Conservation (phyloP, 2,329 filamentous ascomycete species). For the Cladophialophora chaetospira region DNA sequence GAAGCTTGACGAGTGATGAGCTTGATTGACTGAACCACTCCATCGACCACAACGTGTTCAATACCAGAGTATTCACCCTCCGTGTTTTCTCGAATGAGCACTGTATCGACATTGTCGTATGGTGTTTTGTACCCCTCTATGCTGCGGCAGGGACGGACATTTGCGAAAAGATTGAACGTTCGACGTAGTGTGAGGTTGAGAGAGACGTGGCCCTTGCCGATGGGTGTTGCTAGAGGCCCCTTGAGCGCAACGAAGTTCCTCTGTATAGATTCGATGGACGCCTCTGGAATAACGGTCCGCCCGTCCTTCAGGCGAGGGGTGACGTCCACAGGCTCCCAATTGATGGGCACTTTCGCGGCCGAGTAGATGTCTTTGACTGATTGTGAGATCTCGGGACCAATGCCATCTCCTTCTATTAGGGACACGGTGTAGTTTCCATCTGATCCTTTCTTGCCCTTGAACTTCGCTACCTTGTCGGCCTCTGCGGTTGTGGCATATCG, state of each 20-base stretch:
- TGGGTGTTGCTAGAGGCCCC: constrained; percentile 93
- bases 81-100: constrained; percentile 98
- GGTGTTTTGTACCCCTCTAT: constrained; percentile 98
- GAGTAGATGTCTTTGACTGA: constrained; percentile 99
- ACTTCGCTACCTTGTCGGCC: constrained; percentile 80
- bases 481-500: constrained; percentile 55
- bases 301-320: constrained; percentile 91
- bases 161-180: constrained; percentile 99
- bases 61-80: constrained; percentile 99
- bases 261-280: constrained; percentile 88
- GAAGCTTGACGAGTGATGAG: constrained; percentile 90
- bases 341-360: constrained; percentile 91
- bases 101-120: constrained; percentile 95
- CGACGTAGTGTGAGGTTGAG: constrained; percentile 97
- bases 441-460: constrained; percentile 84
- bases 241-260: constrained; percentile 98
- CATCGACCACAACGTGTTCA: constrained; percentile 96
- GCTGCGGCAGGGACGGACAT: constrained; percentile 95
- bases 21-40: constrained; percentile 99
- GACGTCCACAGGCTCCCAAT: constrained; percentile 97
- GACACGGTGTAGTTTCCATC: constrained; percentile 95
- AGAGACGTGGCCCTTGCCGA: constrained; percentile 98
- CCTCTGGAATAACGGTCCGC: constrained; percentile 91
- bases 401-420: constrained; percentile 98
- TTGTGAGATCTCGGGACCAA: constrained; percentile 95